A percentile compares a stretch with the other conserved stretches of the same genome.
These are phyloP conservation scores for Chaetoceros muelleri DNA, from an alignment of 108 stramenopile genomes.

Conservation along the genomic window DNA sequence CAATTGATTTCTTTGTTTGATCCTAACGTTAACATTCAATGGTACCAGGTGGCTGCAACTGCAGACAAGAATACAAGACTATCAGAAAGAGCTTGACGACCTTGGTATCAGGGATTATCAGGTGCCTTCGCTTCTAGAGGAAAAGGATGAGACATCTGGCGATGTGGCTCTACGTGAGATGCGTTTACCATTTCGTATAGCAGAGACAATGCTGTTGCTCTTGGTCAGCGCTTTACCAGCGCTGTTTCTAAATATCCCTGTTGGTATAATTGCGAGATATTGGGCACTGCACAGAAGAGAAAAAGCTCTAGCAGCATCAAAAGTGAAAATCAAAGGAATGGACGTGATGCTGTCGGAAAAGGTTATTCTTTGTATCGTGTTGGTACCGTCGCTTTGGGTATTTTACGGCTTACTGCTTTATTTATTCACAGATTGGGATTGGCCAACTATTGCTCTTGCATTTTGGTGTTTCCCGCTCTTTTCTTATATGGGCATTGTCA, in stretches of 20 bases:
- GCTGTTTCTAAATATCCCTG: conserved; percentile 85
- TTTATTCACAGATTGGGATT: conserved; percentile 63
- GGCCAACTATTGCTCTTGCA: conserved; percentile 66
- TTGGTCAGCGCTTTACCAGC: conserved; percentile 78
- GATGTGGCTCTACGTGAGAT: conserved; percentile 61
- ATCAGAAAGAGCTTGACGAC: conserved; percentile 67
- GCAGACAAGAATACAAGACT: conserved; percentile 63
- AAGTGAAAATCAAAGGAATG: conserved; percentile 87
- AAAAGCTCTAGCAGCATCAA: conserved; percentile 82
- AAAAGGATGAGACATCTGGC: conserved; percentile 33
- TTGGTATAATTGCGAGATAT: conserved; percentile 80
- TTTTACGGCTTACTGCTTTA: conserved; percentile 65
- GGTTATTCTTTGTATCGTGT: conserved; percentile 90
- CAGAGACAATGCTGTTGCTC: conserved; percentile 71
- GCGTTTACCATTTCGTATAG: conserved; percentile 69
- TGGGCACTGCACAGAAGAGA: conserved; percentile 77
- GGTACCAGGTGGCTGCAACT: conserved; percentile 48
- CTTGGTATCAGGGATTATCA: conserved; percentile 94
- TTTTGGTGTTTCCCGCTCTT: conserved; percentile 84
- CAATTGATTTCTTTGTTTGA: no score
- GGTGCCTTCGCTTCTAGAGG: conserved; percentile 43
- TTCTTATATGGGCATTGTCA: conserved; percentile 87
- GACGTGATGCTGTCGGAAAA: conserved; percentile 96
- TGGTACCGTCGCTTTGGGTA: conserved; percentile 89
- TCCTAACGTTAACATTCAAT: no score